These are phyloP conservation scores for Syzygium oleosum DNA, from an alignment of 345 rosid species.

Conservation along the genomic window DNA sequence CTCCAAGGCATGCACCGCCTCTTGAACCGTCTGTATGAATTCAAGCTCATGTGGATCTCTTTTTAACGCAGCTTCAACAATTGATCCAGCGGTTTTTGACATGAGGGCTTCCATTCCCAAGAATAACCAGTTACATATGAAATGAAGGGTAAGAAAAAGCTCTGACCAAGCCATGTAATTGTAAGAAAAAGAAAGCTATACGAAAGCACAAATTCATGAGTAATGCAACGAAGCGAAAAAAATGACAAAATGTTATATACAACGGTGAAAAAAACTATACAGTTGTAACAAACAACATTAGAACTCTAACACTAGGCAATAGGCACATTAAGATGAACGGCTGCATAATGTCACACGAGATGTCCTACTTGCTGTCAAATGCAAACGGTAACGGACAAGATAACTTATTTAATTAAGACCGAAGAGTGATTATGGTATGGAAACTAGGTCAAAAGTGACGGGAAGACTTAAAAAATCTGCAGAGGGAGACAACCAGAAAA, in stretches of 20 bases:
- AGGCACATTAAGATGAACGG: neutral
- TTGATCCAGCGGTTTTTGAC: constrained; percentile 99
- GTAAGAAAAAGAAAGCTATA: neutral
- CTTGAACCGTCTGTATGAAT: constrained; percentile 92
- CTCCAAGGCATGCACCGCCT: constrained; percentile 93
- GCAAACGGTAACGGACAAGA: neutral
- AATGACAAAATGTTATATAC: neutral
- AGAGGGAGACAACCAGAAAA: neutral
- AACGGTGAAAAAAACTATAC: neutral
- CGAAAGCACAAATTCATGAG: neutral
- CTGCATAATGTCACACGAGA: neutral
- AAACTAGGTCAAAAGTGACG: neutral
- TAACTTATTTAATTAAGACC: neutral
- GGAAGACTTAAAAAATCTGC: neutral
- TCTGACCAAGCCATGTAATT: neutral
- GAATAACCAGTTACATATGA: constrained; percentile 4
- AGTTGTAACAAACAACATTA: neutral
- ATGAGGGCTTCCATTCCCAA: constrained; percentile 74
- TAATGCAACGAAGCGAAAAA: neutral
- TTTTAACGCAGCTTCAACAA: constrained; percentile 76
- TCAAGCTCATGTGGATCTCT: constrained; percentile 97
- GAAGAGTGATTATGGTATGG: neutral
- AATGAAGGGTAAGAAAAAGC: constrained; percentile 2
- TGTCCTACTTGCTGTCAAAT: neutral
- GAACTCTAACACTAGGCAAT: neutral